phyloP scores from a whole-genome alignment of 768 basidiomycete genomes.

The Baorangia bicolor region DNA sequence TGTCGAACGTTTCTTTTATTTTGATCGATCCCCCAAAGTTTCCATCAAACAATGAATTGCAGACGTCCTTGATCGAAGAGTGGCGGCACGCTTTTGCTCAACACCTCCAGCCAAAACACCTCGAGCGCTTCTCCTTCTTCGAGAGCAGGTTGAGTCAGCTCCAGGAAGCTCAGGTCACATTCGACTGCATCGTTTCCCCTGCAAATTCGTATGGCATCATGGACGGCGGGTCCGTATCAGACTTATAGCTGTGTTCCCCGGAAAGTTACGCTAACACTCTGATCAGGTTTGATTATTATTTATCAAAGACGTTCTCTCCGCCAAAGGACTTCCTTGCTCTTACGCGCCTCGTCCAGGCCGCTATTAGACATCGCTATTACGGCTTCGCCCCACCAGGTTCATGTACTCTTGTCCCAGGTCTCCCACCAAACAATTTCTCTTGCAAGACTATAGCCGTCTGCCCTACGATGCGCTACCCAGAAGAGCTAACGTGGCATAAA shows the following conservation, averaged over 20 bases:
- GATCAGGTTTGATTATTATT: background rate
- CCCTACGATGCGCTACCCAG: slow-evolving; percentile 35
- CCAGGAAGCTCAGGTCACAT: background rate
- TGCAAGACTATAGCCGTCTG: slow-evolving; percentile 26
- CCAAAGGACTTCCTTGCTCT: background rate
- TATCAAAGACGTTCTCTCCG: slow-evolving; percentile 2
- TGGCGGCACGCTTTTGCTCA: background rate
- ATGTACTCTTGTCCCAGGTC: slow-evolving; percentile 1
- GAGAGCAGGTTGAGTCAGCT: background rate
- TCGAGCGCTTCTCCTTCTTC: slow-evolving; percentile 2
- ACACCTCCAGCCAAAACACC: slow-evolving; percentile 1
- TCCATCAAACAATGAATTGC: background rate
- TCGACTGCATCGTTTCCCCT: slow-evolving; percentile 9
- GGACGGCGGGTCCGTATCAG: slow-evolving; percentile 5
- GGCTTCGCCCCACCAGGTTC: slow-evolving; percentile 8
- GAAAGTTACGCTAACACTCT: background rate
- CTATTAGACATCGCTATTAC: slow-evolving; percentile 2
- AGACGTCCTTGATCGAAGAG: background rate
- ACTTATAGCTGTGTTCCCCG: background rate
- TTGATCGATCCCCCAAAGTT: background rate
- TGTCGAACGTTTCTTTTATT: background rate
- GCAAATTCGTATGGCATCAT: slow-evolving; percentile 10
- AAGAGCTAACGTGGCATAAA: slow-evolving; percentile 28
- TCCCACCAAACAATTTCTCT: slow-evolving; percentile 1
- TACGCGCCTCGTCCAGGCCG: slow-evolving; percentile 1